Percentiles rank a stretch among this genome's conserved stretches.
Conservation (phyloP, 2,329 filamentous ascomycete genomes). For the Fusarium neocosmosporiellum region DNA sequence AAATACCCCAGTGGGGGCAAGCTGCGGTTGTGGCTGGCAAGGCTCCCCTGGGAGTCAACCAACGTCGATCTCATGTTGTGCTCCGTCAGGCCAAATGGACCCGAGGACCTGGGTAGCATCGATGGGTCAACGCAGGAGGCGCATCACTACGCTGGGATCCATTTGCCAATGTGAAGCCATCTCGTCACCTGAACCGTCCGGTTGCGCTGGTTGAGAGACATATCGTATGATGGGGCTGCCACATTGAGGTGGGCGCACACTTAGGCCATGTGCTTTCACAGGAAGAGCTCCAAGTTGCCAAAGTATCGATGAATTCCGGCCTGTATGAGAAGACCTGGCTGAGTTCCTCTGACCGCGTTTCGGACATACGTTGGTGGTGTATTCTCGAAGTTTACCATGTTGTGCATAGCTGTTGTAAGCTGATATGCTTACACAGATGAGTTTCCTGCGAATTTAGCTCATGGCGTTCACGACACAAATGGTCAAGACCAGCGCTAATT, state of each 20-base stretch:
- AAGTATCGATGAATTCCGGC: neutral
- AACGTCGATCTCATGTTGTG: neutral
- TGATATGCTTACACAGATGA: neutral
- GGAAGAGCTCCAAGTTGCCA: neutral
- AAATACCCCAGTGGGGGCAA: neutral
- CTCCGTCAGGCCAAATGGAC: neutral
- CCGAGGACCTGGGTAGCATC: slow-evolving; percentile 1
- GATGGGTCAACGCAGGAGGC: neutral
- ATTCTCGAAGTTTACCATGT: neutral
- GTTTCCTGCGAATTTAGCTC: slow-evolving; percentile 29
- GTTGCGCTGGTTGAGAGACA: neutral
- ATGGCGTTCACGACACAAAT: slow-evolving; percentile 6
- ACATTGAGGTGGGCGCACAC: neutral
- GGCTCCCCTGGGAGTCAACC: neutral
- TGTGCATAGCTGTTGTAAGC: neutral
- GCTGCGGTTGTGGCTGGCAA: slow-evolving; percentile 3
- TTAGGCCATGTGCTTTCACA: neutral
- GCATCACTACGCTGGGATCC: neutral
- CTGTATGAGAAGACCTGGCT: neutral
- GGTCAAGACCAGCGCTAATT: slow-evolving; percentile 17
- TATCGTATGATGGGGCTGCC: slow-evolving; percentile 10
- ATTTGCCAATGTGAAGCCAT: neutral
- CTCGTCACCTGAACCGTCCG: neutral
- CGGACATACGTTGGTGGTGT: neutral
- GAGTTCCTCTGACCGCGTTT: neutral